Conservation (phyloP, 2,329 filamentous ascomycete species). For the Hypoxylon sp. region DNA sequence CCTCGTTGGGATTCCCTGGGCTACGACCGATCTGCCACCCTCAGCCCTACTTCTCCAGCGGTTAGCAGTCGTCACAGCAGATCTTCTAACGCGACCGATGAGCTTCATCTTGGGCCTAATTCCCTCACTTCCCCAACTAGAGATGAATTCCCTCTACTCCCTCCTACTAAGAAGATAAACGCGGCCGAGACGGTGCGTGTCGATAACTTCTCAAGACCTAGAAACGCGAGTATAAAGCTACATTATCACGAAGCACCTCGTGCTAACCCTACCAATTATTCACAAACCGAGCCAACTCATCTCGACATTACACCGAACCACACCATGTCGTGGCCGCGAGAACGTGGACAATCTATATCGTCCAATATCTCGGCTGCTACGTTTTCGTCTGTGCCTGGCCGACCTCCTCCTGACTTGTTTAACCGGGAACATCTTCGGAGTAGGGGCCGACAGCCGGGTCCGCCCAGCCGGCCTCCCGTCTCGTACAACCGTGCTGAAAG, state of each 20-base stretch:
- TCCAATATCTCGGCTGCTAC: conserved; percentile 63
- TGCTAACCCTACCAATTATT: conserved; percentile 50
- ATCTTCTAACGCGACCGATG: conserved; percentile 40
- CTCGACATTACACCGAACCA: conserved; percentile 41
- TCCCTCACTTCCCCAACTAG: conserved; percentile 45
- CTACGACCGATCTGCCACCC: conserved; percentile 47
- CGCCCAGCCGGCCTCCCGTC: conserved; percentile 49
- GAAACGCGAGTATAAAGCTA: conserved; percentile 66
- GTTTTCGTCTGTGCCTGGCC: conserved; percentile 59
- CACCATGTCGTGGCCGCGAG: conserved; percentile 58
- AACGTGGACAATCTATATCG: conserved; percentile 62
- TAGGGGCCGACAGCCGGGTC: conserved; percentile 47
- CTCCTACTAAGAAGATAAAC: conserved; percentile 47
- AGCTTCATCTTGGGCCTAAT: conserved; percentile 41
- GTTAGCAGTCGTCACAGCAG: conserved; percentile 40
- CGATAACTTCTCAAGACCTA: conserved; percentile 72
- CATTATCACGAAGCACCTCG: conserved; percentile 54
- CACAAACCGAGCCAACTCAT: conserved; percentile 45
- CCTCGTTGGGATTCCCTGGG: conserved; percentile 63
- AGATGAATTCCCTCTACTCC: conserved; percentile 45
- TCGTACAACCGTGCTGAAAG: conserved; percentile 56
- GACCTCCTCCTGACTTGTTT: conserved; percentile 58
- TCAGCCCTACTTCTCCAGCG: conserved; percentile 45
- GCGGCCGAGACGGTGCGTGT: conserved; percentile 56
- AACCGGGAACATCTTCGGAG: conserved; percentile 46